A percentile compares a stretch with the other conserved stretches of the same genome.
phyloP scores from a whole-genome alignment of 1,139 yeast genomes.

The Meyerozyma smithsonii region DNA sequence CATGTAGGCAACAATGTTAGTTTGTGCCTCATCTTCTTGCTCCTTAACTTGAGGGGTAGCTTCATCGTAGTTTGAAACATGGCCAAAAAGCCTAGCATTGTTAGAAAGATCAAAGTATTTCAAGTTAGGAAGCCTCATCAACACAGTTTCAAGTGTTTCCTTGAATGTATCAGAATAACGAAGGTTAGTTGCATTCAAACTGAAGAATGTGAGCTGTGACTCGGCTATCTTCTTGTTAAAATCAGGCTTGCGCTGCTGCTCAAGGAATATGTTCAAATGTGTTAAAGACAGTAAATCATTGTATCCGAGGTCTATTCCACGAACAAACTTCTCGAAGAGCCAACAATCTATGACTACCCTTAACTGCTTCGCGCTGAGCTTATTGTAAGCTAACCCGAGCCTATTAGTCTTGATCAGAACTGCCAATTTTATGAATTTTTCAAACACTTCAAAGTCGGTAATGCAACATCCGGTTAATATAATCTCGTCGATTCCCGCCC shows the following conservation, averaged over 20 bases:
- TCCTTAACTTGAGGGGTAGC: background rate
- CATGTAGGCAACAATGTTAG: constrained; percentile 32
- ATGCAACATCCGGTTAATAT: constrained; percentile 72
- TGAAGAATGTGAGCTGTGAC: constrained; percentile 36
- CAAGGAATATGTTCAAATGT: constrained; percentile 24
- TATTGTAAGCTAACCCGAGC: constrained; percentile 68
- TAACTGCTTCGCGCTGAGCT: constrained; percentile 47
- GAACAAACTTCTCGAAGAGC: constrained; percentile 31
- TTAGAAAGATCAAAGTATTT: constrained; percentile 65
- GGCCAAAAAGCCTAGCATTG: constrained; percentile 53
- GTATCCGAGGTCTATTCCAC: constrained; percentile 68
- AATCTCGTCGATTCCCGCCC: constrained; percentile 71
- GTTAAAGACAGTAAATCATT: constrained; percentile 51
- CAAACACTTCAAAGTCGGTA: constrained; percentile 48
- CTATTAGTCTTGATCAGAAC: constrained; percentile 47
- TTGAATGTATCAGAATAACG: constrained; percentile 28
- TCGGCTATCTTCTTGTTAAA: constrained; percentile 17
- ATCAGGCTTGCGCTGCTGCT: constrained; percentile 15
- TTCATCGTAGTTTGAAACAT: constrained; percentile 1
- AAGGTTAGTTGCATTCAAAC: constrained; percentile 50
- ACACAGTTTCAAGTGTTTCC: constrained; percentile 26
- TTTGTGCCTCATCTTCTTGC: constrained; percentile 12
- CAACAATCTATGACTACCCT: constrained; percentile 42
- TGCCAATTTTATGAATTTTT: constrained; percentile 52
- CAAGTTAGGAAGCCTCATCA: constrained; percentile 45